These are phyloP conservation scores for Saccharomyces hybrid DNA, from an alignment of 1,139 yeast species.

Conservation along the genomic window DNA sequence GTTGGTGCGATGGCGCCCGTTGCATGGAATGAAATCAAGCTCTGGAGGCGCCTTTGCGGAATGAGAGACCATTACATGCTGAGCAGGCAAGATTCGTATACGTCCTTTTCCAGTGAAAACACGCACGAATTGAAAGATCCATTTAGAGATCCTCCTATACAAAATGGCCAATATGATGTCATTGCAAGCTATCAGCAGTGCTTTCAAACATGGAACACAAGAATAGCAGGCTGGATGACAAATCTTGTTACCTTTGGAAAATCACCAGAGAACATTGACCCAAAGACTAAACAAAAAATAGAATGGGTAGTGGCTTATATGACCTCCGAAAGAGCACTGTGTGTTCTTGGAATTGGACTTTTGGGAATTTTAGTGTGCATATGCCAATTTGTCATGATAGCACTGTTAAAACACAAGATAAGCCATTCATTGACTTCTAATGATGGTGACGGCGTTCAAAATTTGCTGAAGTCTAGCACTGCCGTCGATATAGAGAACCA, in stretches of 20 bases:
- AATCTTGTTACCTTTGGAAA: constrained; percentile 21
- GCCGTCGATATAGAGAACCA: constrained; percentile 7
- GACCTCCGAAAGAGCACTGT: constrained; percentile 41
- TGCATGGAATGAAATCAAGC: constrained; percentile 38
- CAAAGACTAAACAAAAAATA: constrained; percentile 17
- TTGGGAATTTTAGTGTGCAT: constrained; percentile 43
- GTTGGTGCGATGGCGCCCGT: constrained; percentile 37
- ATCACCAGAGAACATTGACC: constrained; percentile 8
- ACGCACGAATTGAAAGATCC: constrained; percentile 4
- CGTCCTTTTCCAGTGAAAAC: background rate
- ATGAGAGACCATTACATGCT: constrained; percentile 22
- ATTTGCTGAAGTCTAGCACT: background rate
- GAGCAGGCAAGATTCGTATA: constrained; percentile 2
- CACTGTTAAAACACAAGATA: constrained; percentile 20
- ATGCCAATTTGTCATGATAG: constrained; percentile 41
- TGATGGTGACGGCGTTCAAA: background rate
- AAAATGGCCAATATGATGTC: constrained; percentile 17
- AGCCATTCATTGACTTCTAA: background rate
- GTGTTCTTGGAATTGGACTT: constrained; percentile 41
- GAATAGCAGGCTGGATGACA: constrained; percentile 8
- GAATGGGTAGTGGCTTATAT: constrained; percentile 47
- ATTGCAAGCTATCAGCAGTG: constrained; percentile 28
- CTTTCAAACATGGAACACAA: constrained; percentile 25
- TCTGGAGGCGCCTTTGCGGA: constrained; percentile 43
- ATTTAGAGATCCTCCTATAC: constrained; percentile 3